phyloP scores from a whole-genome alignment of 2,329 filamentous ascomycete species.

The Pseudogymnoascus sp. region DNA sequence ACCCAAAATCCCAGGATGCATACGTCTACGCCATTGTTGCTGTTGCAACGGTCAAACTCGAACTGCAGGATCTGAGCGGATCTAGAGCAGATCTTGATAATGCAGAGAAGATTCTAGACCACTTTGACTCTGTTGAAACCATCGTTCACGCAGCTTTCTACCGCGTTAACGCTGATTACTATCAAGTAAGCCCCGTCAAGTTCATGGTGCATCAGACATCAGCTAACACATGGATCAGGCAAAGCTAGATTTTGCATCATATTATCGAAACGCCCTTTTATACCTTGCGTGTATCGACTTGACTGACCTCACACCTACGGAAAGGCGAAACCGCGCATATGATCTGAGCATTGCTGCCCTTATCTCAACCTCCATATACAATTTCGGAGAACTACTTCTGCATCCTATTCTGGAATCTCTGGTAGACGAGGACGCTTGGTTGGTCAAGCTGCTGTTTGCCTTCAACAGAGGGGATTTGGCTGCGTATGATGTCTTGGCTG shows the following conservation, averaged over 20 bases:
- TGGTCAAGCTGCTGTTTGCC: constrained; percentile 90
- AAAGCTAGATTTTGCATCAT: constrained; percentile 87
- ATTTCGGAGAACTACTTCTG: constrained; percentile 96
- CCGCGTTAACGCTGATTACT: constrained; percentile 88
- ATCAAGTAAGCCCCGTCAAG: constrained; percentile 49
- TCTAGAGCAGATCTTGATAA: constrained; percentile 79
- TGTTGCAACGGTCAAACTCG: constrained; percentile 78
- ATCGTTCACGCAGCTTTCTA: constrained; percentile 96
- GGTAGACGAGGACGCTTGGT: constrained; percentile 70
- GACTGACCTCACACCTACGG: constrained; percentile 59
- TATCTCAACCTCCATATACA: constrained; percentile 93
- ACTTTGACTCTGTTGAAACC: constrained; percentile 90
- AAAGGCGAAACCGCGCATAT: constrained; percentile 78
- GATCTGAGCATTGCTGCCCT: constrained; percentile 88
- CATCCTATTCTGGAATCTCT: constrained; percentile 91
- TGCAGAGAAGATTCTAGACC: constrained; percentile 79
- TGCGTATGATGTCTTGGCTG: constrained; percentile 74
- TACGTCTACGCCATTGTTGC: constrained; percentile 90
- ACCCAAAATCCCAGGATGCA: constrained; percentile 87
- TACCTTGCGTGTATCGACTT: constrained; percentile 95
- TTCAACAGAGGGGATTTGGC: constrained; percentile 93
- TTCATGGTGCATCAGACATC: neutral
- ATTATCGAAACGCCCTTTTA: constrained; percentile 94
- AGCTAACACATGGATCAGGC: constrained; percentile 36
- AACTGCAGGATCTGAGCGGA: constrained; percentile 68